Evolutionary conservation across 108 stramenopile species (phyloP), one percentile per base, ranked within the genome.

Genomic region (Skeletonema menzelii): DNA sequence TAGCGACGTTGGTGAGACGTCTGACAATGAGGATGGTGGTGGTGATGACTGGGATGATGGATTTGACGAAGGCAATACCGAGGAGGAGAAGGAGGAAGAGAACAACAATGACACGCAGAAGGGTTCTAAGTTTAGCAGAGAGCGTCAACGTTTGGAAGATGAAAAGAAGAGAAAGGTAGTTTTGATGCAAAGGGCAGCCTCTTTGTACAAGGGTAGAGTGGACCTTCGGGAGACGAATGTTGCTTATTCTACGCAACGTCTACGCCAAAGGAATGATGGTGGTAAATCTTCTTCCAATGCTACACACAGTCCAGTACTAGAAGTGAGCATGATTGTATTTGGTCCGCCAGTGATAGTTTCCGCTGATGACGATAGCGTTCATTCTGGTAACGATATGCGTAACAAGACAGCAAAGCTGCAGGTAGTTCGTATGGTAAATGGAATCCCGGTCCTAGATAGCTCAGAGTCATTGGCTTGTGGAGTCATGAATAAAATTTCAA

Each of bases 391-490:
- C 2, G 57, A 56, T 26, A 56, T 8, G 57, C 44, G 42, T 27
- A 32, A 61, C 22, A 77, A 31, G 15, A 40, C 73, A 14, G 88
- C 90, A 44, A 77, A 56, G 49, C 67, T 95, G 58, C 75, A 74
- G 27, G 31, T 95, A 13, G 77, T 95, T 15, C 85, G 94, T 4
- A 91, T 95, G 87, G 94, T 95, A 22, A 95, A 95, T 69, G 75
- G 80, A 13, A 85, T 92, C 38, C 94, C 94, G 37, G 67, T 95
- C 34, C 82, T 95, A 22, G 94, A 95, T 62, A 79, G 90, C 27
- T 85, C 89, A 22, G 91, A 95, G 77, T 87, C 86, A 8, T 47
- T 72, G 14, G 86, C 87, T 14, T 95, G 94, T 76, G 94, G 94
- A 7, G 34, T 95, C 14, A 86, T 91, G 10, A 83, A 84, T 32